Evolutionary conservation across 371 early-diverging fungal species (phyloP), one percentile per base, ranked within the genome.

Genomic region (Gilbertella persicaria): DNA sequence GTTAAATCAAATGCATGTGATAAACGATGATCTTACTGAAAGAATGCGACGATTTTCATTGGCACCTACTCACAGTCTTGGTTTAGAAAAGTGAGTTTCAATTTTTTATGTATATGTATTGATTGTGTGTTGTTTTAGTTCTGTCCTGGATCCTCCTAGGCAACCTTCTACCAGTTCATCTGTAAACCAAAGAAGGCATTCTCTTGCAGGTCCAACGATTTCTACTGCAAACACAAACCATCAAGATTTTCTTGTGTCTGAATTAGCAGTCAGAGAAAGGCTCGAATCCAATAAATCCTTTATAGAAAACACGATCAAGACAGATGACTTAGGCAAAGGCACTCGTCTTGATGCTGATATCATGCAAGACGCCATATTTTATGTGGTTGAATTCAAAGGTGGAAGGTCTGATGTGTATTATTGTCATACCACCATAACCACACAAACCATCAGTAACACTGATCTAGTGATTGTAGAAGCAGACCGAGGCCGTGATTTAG

Each of bases 401-500:
- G 93, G 93, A 12, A 79, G 95, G 24, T 87, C 84, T 12, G 95
- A 95, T 58, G 73, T 88, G 38, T 95, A 88, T 67, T 92, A 86
- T 62, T 91, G 90, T 75, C 46, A 50, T 45, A 13, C 33, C 12
- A 7, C 5, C 4, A 19, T 24, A 9, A 14, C 36, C 19, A 28
- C 45, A 29, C 3, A 39, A 0, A 17, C 33, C 13, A 45, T 51
- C 16, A 50, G 57, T 20, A 17, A 50, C 9, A 87, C 89, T 10
- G 92, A 93, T 51, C 68, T 91, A 46, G 96, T 93, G 12, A 91
- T 98, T 52, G 96, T 96, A 1, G 97, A 98, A 69, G 98, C 95
- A 2, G 98, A 98, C 66, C 87, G 98, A 29, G 98, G 97, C 19
- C 90, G 90, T 47, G 98, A 98, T 65, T 75, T 98, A 35, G 98